Conservation (phyloP, 352 stramenopile genomes). For the Phytopythium boreale region DNA sequence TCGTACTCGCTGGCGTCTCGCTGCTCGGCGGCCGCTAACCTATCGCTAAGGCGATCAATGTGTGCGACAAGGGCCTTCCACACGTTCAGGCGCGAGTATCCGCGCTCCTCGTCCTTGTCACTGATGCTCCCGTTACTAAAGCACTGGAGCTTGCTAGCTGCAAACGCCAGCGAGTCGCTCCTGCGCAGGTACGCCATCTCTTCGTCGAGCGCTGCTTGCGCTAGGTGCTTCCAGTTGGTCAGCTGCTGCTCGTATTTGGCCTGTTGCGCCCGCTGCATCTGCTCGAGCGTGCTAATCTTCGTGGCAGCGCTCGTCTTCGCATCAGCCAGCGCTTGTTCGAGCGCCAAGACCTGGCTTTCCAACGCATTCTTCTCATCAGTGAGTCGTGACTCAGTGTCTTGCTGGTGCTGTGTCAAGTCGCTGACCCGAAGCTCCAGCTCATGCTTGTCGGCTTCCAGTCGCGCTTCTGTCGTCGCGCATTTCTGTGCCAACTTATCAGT, state of each 20-base stretch:
- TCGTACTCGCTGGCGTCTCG: not conserved
- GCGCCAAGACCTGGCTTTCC: not conserved
- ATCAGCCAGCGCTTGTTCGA: not conserved
- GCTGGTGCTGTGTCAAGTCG: not conserved
- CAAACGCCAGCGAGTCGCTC: constrained; percentile 12
- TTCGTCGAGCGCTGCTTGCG: constrained; percentile 9
- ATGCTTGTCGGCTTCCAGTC: not conserved
- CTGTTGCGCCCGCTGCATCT: not conserved
- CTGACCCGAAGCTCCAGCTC: not conserved
- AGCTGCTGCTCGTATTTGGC: not conserved
- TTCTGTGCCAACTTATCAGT: not conserved
- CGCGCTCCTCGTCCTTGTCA: not conserved
- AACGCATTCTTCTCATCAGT: not conserved
- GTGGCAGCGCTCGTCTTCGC: not conserved
- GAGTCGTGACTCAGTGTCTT: not conserved
- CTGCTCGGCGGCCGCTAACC: not conserved
- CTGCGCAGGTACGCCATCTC: constrained; percentile 18
- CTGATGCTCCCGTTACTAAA: not conserved
- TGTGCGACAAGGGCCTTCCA: not conserved
- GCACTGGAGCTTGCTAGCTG: constrained; percentile 6
- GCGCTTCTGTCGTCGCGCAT: not conserved
- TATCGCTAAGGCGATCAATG: not conserved
- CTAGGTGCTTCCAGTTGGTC: constrained; percentile 1
- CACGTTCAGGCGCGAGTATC: constrained; percentile 6
- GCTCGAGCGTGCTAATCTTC: not conserved